A percentile compares a stretch with the other conserved stretches of the same genome.
These are phyloP conservation scores for Serendipita indica DNA, from an alignment of 768 basidiomycete species.

Conservation along the genomic window DNA sequence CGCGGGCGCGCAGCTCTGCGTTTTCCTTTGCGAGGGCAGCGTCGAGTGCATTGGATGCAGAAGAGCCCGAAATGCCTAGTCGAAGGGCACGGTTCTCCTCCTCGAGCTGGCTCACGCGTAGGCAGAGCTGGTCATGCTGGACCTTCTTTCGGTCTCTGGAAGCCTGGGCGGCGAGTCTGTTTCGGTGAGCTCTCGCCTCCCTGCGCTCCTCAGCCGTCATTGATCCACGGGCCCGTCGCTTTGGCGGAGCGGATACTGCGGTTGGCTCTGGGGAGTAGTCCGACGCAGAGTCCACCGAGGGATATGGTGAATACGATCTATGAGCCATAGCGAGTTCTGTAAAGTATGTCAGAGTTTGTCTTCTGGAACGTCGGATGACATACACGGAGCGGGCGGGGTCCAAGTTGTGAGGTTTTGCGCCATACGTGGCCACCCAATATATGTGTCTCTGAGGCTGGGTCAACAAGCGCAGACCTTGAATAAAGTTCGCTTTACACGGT, in stretches of 20 bases:
- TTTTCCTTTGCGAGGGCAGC: not conserved
- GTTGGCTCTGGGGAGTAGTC: constrained; percentile 8
- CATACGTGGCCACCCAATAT: too few species aligned
- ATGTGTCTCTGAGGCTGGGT: too few species aligned
- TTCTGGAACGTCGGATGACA: not conserved
- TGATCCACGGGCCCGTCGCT: constrained; percentile 59
- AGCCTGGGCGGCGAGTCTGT: constrained; percentile 87
- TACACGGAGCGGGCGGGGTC: not conserved
- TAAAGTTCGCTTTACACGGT: too few species aligned
- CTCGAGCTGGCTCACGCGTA: constrained; percentile 55
- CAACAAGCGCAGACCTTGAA: too few species aligned
- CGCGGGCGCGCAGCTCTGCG: constrained; percentile 4
- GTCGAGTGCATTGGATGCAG: not conserved
- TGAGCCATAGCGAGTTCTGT: not conserved
- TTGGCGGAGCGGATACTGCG: constrained; percentile 30
- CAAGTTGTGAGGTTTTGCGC: not conserved
- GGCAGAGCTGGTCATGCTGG: constrained; percentile 57
- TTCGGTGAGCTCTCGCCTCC: constrained; percentile 79
- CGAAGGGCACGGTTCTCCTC: constrained; percentile 52
- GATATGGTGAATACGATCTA: constrained; percentile 1
- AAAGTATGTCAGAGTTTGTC: not conserved
- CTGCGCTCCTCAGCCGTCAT: constrained; percentile 60
- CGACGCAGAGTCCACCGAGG: constrained; percentile 5
- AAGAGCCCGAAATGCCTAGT: not conserved
- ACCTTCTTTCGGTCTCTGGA: constrained; percentile 82